A percentile compares a stretch with the other conserved stretches of the same genome.
These are phyloP conservation scores for Trichoderma semiorbis DNA, from an alignment of 2,329 filamentous ascomycete species.

Conservation along the genomic window DNA sequence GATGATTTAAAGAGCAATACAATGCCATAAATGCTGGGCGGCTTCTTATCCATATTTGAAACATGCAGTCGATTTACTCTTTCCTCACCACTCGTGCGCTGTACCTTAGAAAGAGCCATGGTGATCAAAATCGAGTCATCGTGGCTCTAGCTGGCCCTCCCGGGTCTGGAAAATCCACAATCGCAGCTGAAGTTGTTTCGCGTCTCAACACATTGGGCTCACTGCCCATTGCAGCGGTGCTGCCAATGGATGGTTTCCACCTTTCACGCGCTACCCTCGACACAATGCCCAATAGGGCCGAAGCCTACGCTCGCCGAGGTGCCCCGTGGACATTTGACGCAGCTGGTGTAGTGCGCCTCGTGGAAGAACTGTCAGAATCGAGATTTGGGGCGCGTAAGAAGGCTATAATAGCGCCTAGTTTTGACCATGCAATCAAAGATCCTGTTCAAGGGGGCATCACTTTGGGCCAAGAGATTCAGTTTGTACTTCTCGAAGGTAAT, in stretches of 20 bases:
- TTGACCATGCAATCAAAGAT: neutral
- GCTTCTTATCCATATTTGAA: neutral
- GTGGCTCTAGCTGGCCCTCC: neutral
- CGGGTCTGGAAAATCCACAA: neutral
- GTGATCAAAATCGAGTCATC: neutral
- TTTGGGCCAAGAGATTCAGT: neutral
- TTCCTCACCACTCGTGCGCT: neutral
- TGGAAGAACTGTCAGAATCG: neutral
- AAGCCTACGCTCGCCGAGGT: neutral
- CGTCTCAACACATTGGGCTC: neutral
- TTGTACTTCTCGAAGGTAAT: neutral
- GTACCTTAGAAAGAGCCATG: neutral
- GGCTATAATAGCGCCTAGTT: neutral
- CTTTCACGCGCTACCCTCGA: neutral
- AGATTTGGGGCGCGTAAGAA: neutral
- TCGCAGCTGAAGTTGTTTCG: neutral
- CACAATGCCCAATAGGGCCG: neutral
- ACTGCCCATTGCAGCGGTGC: neutral
- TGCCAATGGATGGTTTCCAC: neutral
- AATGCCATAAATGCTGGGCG: neutral
- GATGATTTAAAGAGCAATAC: neutral
- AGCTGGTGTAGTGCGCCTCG: neutral
- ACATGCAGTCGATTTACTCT: neutral
- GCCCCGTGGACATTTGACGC: neutral
- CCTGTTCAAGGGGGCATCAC: neutral